Base-by-base conservation (phyloP, 78 protist genomes). In the Dictyostelium purpureum region DNA sequence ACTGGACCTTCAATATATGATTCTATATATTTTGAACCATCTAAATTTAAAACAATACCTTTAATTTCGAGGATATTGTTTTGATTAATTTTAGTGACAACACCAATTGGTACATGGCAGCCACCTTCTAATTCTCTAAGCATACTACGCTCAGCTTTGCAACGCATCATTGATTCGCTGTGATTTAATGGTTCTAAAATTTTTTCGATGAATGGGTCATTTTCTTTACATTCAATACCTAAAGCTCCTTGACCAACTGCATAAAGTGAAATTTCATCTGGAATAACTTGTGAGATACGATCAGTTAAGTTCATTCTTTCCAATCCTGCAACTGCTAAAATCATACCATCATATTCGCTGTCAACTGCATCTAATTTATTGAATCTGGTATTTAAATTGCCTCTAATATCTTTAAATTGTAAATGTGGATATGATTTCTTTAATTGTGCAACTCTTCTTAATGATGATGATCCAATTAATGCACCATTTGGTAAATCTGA, bases 211-310 rank as follows among this genome's bases (percentile, higher is more conserved):
- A 65, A 81, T 14, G 16, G n/a, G 26, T 79, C 94, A 63, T 52
- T 18, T 28, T 69, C 65, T 33, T 94, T 71, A 88, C 94, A 88
- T 43, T 96, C 94, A 19, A 96, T 78, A 69, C 96, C 97, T 24
- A 96, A 24, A 18, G 94, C 85, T 19, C 97, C 97, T 69, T 96
- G 96, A 28, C 95, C 96, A 19, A 96, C 96, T 10, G 97, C 97
- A 83, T 95, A 83, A 57, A 81, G 21, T 47, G 87, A 79, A 33
- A 79, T 40, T 0, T 69, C 79, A 14, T 87, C 89, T 49, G 59
- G 77, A 19, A 89, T 38, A 18, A 94, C 57, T 37, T 94, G 82
- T 3, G 87, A 69, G 33, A 83, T 76, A 28, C 66, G 33, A 24
- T 77, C 75, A 0, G 82, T 79, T 28, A 73, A 77, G 12, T 82